Conservation (phyloP, 192 early-diverging fungal species). For the Rhizoclosmatium sp. region DNA sequence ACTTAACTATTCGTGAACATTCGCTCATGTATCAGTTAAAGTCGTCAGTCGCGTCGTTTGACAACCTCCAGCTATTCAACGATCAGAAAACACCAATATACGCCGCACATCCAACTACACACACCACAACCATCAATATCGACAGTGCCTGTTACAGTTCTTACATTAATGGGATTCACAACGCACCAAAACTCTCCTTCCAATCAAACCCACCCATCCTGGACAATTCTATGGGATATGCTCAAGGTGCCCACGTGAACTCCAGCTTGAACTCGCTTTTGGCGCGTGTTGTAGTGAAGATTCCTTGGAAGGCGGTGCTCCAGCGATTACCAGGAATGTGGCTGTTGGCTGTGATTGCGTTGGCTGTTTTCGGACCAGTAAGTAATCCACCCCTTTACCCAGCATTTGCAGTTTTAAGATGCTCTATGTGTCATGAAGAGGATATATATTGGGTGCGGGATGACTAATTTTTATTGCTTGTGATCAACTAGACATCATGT, state of each 20-base stretch:
- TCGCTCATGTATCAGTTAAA: background rate
- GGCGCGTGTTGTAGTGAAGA: constrained; percentile 12
- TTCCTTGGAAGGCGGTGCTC: constrained; percentile 33
- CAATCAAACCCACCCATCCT: background rate
- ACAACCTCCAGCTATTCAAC: background rate
- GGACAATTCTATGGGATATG: background rate
- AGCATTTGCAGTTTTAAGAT: background rate
- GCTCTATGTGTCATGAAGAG: background rate
- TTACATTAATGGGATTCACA: background rate
- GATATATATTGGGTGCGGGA: background rate
- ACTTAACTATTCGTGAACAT: too few species aligned
- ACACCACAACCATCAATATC: background rate
- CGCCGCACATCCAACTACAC: background rate
- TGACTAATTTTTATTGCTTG: background rate
- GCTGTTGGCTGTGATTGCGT: constrained; percentile 30
- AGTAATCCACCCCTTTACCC: background rate
- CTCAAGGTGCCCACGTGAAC: background rate
- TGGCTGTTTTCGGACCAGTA: constrained; percentile 44
- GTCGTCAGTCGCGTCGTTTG: background rate
- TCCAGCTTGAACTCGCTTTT: background rate
- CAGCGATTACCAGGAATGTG: constrained; percentile 48
- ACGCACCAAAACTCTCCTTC: background rate
- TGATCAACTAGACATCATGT: background rate
- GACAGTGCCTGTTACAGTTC: background rate
- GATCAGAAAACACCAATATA: background rate